Evolutionary conservation across 768 basidiomycete species (phyloP).

Genomic region (Royoungia palumana): DNA sequence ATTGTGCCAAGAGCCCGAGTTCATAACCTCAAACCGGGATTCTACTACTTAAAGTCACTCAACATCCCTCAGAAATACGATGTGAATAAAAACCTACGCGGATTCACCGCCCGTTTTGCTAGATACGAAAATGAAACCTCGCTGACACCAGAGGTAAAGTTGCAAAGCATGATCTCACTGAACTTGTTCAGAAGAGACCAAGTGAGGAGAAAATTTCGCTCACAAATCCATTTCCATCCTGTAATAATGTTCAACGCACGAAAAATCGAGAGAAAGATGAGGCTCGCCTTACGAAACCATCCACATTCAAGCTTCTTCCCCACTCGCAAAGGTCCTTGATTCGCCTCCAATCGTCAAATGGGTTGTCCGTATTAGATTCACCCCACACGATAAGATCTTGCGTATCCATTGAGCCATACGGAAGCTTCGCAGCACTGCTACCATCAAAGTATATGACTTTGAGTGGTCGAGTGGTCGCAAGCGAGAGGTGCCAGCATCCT

Average conservation of each 20-base stretch:
- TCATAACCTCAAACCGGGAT: constrained; percentile 2
- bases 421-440: constrained; percentile 36
- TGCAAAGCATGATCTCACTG: constrained; percentile 34
- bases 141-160: constrained; percentile 24
- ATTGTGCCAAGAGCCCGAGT: constrained; percentile 32
- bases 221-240: constrained; percentile 28
- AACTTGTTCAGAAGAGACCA: not conserved
- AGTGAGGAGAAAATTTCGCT: not conserved
- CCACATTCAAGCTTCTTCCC: constrained; percentile 38
- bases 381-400: constrained; percentile 46
- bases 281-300: constrained; percentile 41
- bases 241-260: not conserved
- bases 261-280: not conserved
- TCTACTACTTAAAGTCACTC: not conserved
- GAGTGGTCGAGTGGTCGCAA: constrained; percentile 29
- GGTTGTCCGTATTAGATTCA: not conserved
- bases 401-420: constrained; percentile 44
- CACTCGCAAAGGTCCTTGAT: constrained; percentile 39
- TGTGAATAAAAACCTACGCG: not conserved
- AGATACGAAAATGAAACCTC: constrained; percentile 18
- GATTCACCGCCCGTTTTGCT: not conserved
- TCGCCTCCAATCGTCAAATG: not conserved
- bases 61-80: not conserved
- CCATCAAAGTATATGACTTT: constrained; percentile 53
- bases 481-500: constrained; percentile 19